phyloP scores from a whole-genome alignment of 108 stramenopile genomes.

The Asterionellopsis glacialis region DNA sequence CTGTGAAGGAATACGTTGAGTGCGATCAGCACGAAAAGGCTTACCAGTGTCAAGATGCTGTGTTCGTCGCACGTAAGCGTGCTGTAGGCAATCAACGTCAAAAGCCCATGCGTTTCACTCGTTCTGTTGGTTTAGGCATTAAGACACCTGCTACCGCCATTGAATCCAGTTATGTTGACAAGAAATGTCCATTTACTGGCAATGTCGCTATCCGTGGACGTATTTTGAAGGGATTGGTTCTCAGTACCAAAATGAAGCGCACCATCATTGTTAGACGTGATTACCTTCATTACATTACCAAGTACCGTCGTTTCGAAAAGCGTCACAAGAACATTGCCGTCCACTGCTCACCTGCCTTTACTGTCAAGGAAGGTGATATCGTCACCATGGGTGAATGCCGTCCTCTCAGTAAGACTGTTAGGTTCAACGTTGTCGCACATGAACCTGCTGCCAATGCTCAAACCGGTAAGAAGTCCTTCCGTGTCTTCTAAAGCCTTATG shows the following conservation, averaged over 20 bases:
- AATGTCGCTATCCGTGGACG: constrained; percentile 98
- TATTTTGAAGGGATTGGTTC: constrained; percentile 96
- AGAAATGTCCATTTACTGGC: constrained; percentile 99
- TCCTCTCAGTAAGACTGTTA: constrained; percentile 98
- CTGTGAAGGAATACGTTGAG: constrained; percentile 78
- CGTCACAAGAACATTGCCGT: constrained; percentile 99
- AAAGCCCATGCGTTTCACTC: constrained; percentile 94
- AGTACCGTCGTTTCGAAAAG: constrained; percentile 99
- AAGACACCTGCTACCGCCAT: constrained; percentile 97
- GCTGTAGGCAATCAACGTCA: constrained; percentile 56
- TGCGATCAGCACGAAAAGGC: constrained; percentile 98
- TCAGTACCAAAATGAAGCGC: constrained; percentile 99
- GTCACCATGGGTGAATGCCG: constrained; percentile 99
- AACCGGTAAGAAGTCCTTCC: constrained; percentile 86
- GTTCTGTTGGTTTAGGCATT: constrained; percentile 97
- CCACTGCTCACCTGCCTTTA: constrained; percentile 97
- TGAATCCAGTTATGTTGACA: constrained; percentile 98
- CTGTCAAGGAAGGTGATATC: constrained; percentile 98
- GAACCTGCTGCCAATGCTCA: constrained; percentile 67
- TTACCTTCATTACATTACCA: constrained; percentile 97
- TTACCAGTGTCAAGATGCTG: constrained; percentile 99
- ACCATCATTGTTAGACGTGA: constrained; percentile 98
- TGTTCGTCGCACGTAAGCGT: constrained; percentile 97
- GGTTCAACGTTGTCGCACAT: constrained; percentile 92
- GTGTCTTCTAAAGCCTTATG: constrained; percentile 88